These are phyloP conservation scores for Diaporthe sp. DNA, from an alignment of 2,329 filamentous ascomycete species.

Conservation along the genomic window DNA sequence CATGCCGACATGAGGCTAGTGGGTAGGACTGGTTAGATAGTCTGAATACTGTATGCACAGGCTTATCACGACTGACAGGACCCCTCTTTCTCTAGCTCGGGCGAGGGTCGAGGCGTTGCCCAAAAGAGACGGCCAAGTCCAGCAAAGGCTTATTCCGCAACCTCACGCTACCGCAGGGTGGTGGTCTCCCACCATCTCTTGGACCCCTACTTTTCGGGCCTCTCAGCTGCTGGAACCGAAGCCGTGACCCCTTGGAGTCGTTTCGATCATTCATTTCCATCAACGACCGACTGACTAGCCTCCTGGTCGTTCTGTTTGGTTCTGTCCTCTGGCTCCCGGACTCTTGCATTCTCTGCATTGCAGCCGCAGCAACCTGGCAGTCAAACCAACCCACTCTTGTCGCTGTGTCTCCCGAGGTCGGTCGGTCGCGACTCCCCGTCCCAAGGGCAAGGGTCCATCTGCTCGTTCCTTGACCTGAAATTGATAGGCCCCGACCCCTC, in stretches of 20 bases:
- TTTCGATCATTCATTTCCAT: not conserved
- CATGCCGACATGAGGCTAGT: not conserved
- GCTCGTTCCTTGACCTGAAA: constrained; percentile 22
- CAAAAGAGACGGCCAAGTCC: constrained; percentile 23
- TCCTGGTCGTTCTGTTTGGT: not conserved
- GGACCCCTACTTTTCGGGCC: constrained; percentile 35
- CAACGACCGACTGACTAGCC: not conserved
- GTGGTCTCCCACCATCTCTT: constrained; percentile 24
- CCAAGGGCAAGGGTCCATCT: constrained; percentile 19
- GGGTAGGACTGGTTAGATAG: not conserved
- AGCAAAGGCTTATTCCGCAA: constrained; percentile 18
- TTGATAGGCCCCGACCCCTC: constrained; percentile 3
- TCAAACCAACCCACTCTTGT: not conserved
- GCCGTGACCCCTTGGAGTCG: not conserved
- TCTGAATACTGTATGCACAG: not conserved
- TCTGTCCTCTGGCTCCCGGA: not conserved
- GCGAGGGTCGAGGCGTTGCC: constrained; percentile 20
- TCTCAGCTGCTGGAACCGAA: not conserved
- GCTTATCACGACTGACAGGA: constrained; percentile 23
- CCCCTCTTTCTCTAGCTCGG: constrained; percentile 16
- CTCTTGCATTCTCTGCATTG: not conserved
- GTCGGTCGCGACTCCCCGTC: not conserved
- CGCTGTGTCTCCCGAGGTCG: not conserved
- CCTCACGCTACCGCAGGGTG: not conserved
- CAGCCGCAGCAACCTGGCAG: not conserved